phyloP scores from a whole-genome alignment of 768 basidiomycete genomes.

The Rubroboletus satanas region DNA sequence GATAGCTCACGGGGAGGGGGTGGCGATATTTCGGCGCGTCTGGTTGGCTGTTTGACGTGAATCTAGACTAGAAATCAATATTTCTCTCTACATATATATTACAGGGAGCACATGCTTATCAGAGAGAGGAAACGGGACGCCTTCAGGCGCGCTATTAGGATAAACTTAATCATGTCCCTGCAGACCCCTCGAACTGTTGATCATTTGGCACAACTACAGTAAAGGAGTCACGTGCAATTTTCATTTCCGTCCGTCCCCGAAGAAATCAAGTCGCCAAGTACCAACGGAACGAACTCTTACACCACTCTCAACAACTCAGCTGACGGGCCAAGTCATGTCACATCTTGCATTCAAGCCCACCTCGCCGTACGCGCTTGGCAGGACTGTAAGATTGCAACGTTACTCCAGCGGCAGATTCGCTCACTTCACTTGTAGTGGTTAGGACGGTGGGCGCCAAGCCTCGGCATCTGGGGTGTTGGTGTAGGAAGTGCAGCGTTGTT shows the following conservation, averaged over 20 bases:
- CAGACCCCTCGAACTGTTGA: background rate
- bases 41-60: background rate
- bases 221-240: constrained; percentile 18
- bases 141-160: background rate
- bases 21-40: background rate
- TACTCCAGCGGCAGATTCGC: background rate
- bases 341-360: constrained; percentile 38
- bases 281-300: background rate
- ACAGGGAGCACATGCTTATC: background rate
- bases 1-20: background rate
- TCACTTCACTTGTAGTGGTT: constrained; percentile 34
- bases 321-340: constrained; percentile 36
- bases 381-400: constrained; percentile 34
- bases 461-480: constrained; percentile 70
- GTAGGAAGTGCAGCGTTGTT: constrained; percentile 64
- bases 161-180: background rate
- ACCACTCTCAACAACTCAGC: background rate
- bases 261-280: background rate
- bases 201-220: too few species aligned
- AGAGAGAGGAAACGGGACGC: background rate
- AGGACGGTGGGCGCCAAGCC: constrained; percentile 56
- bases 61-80: background rate
- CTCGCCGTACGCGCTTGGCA: constrained; percentile 35
- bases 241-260: constrained; percentile 14
- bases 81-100: too few species aligned